phyloP scores from a whole-genome alignment of 208 protist species.

The Crithidia bombi region DNA sequence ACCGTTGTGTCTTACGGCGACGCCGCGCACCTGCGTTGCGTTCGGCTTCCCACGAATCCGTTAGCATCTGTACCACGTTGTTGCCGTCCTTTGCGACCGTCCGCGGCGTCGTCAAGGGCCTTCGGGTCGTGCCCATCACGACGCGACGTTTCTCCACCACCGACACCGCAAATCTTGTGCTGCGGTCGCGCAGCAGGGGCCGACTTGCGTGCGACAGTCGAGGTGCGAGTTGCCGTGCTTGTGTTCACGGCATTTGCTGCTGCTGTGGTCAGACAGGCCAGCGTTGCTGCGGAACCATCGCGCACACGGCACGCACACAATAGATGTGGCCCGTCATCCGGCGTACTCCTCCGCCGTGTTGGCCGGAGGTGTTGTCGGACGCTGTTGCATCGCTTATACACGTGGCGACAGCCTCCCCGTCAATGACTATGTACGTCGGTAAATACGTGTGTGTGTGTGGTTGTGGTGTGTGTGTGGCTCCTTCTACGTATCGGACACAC shows the following conservation, averaged over 20 bases:
- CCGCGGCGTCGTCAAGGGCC: conserved; percentile 48
- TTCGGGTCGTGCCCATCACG: conserved; percentile 76
- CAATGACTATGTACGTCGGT: too few relatives aligned
- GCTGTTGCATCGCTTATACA: background rate
- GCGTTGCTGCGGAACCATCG: conserved; percentile 46
- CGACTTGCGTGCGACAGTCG: conserved; percentile 15
- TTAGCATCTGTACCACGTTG: conserved; percentile 67
- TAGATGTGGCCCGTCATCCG: conserved; percentile 76
- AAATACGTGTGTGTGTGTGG: too few relatives aligned
- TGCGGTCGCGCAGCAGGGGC: conserved; percentile 36
- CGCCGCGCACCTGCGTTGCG: conserved; percentile 4
- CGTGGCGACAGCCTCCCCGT: too few relatives aligned
- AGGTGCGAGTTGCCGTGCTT: conserved; percentile 12
- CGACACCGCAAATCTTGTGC: conserved; percentile 72
- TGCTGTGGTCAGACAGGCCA: conserved; percentile 26
- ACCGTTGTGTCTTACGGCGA: conserved; percentile 30
- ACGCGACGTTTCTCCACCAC: conserved; percentile 75
- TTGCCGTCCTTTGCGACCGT: conserved; percentile 64
- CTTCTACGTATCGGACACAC: too few relatives aligned
- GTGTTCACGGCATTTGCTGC: conserved; percentile 24
- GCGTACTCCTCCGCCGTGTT: conserved; percentile 29
- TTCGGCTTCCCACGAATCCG: conserved; percentile 33
- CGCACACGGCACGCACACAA: conserved; percentile 80
- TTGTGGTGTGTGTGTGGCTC: background rate
- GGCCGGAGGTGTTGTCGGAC: too few relatives aligned